Evolutionary conservation across 1,284 basidiomycete genomes (phyloP).

Genomic region (Rhodotorula sp.): DNA sequence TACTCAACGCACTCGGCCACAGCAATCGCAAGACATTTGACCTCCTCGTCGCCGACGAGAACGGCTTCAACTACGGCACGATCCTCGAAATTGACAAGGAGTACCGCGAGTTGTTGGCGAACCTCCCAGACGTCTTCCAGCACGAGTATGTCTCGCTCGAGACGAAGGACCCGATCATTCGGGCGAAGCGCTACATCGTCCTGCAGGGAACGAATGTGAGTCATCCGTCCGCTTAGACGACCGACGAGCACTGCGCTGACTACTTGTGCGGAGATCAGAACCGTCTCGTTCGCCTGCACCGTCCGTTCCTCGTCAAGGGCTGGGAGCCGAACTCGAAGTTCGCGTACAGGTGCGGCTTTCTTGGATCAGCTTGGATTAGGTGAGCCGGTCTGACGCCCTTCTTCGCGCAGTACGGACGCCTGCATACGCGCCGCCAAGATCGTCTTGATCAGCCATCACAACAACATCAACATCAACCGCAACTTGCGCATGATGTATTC

Average conservation of each 20-base stretch:
- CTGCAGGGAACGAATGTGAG: slow-evolving; percentile 22
- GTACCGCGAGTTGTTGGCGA: slow-evolving; percentile 23
- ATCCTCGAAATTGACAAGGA: slow-evolving; percentile 27
- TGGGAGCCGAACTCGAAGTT: slow-evolving; percentile 13
- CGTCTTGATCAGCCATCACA: slow-evolving; percentile 20
- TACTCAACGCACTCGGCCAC: neutral
- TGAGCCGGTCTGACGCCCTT: neutral
- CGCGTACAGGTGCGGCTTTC: slow-evolving; percentile 9
- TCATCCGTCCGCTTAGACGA: neutral
- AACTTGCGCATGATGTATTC: slow-evolving; percentile 28
- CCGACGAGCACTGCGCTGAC: neutral
- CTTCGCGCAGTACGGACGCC: slow-evolving; percentile 9
- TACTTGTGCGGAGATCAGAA: slow-evolving; percentile 3
- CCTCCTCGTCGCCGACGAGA: slow-evolving; percentile 10
- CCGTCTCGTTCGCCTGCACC: slow-evolving; percentile 30
- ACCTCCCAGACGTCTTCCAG: slow-evolving; percentile 18
- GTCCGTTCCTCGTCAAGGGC: slow-evolving; percentile 30
- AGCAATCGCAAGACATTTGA: slow-evolving; percentile 25
- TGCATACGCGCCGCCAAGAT: slow-evolving; percentile 25
- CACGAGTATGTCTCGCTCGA: slow-evolving; percentile 21
- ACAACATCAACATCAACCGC: slow-evolving; percentile 23
- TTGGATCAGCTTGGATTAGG: neutral
- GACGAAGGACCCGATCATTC: slow-evolving; percentile 14
- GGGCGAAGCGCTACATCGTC: slow-evolving; percentile 14
- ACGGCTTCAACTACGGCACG: slow-evolving; percentile 25